These are phyloP conservation scores for Monosporozyma solicola DNA, from an alignment of 805 yeast genomes.

Conservation along the genomic window DNA sequence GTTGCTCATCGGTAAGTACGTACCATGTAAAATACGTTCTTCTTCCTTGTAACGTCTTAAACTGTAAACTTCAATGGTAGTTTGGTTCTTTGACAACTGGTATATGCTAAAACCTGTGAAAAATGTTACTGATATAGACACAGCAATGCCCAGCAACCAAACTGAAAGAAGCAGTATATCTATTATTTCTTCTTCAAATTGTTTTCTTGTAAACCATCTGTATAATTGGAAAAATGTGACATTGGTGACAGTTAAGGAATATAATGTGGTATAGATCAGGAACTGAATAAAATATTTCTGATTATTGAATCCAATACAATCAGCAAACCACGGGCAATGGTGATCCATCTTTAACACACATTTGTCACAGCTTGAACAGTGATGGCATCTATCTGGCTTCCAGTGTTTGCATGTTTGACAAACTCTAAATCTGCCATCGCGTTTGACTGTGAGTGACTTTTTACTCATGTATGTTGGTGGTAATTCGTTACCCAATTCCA, in stretches of 20 bases:
- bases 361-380: constrained; percentile 60
- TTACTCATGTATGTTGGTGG: constrained; percentile 38
- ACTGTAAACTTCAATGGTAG: constrained; percentile 76
- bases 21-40: constrained; percentile 27
- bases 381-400: constrained; percentile 85
- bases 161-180: constrained; percentile 54
- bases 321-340: constrained; percentile 91
- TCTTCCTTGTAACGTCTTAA: constrained; percentile 38
- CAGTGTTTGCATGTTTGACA: constrained; percentile 63
- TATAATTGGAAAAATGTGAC: constrained; percentile 38
- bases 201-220: constrained; percentile 37
- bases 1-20: constrained; percentile 30
- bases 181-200: constrained; percentile 36
- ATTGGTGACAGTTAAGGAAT: constrained; percentile 35
- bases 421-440: constrained; percentile 56
- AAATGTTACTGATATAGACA: constrained; percentile 47
- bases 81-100: constrained; percentile 53
- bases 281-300: constrained; percentile 76
- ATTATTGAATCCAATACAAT: constrained; percentile 76
- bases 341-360: constrained; percentile 89
- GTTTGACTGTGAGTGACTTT: constrained; percentile 38
- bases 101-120: constrained; percentile 53
- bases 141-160: constrained; percentile 42
- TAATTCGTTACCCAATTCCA: constrained; percentile 21
- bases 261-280: constrained; percentile 44